phyloP scores from a whole-genome alignment of 2,329 filamentous ascomycete species.

The Ophiocordyceps sinensis region DNA sequence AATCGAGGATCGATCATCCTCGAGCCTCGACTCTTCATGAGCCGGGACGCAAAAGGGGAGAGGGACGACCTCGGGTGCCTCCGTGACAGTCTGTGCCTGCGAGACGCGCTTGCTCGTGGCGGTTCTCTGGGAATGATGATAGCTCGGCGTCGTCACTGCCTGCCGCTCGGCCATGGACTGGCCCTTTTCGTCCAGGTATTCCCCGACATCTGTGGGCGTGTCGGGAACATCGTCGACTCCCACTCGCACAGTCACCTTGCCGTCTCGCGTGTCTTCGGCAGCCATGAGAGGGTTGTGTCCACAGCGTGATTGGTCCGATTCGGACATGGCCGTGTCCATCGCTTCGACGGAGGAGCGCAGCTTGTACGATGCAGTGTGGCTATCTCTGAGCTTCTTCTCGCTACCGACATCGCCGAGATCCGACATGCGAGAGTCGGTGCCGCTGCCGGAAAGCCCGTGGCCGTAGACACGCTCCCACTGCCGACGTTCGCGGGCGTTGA shows the following conservation, averaged over 20 bases:
- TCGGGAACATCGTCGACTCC: slow-evolving; percentile 30
- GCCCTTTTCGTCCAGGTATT: slow-evolving; percentile 17
- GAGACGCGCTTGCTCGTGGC: slow-evolving; percentile 5
- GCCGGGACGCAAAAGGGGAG: slow-evolving; percentile 49
- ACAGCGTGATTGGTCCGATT: slow-evolving; percentile 14
- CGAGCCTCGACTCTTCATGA: slow-evolving; percentile 22
- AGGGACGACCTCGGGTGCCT: slow-evolving; percentile 39
- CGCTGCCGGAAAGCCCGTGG: slow-evolving; percentile 29
- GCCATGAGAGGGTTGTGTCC: slow-evolving; percentile 25
- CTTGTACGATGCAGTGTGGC: slow-evolving; percentile 19
- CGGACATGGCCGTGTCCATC: slow-evolving; percentile 39
- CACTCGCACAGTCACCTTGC: slow-evolving; percentile 38
- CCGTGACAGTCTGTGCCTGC: slow-evolving; percentile 13
- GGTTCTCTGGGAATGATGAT: slow-evolving; percentile 9
- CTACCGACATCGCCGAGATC: slow-evolving; percentile 33
- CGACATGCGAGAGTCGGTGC: slow-evolving; percentile 29
- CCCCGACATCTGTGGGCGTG: slow-evolving; percentile 9
- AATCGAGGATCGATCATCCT: slow-evolving; percentile 47
- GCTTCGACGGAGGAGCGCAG: slow-evolving; percentile 24
- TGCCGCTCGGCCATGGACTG: slow-evolving; percentile 14
- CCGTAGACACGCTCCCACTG: slow-evolving; percentile 73
- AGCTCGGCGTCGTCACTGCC: slow-evolving; percentile 2
- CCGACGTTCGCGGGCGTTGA: slow-evolving; percentile 44
- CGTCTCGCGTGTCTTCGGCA: slow-evolving; percentile 23
- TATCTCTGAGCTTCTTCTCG: slow-evolving; percentile 26